phyloP scores from a whole-genome alignment of 768 basidiomycete genomes.

The Gloeopeniophorella convolvens region DNA sequence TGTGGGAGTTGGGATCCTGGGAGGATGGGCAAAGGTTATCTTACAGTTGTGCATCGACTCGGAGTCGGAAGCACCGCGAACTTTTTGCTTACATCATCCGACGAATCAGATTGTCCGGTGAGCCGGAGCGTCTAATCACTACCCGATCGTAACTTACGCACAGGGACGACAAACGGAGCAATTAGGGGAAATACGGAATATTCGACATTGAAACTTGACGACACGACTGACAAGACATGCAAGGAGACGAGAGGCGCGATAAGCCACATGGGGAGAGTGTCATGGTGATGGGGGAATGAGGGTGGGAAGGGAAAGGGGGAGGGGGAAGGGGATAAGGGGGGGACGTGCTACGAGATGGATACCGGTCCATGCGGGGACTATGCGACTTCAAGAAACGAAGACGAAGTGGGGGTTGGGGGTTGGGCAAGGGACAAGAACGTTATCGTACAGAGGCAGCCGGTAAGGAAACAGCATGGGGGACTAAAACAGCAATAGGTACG shows the following conservation, averaged over 20 bases:
- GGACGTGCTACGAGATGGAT: neutral
- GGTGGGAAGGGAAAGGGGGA: neutral
- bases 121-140: too few species aligned
- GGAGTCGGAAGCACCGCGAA: too few species aligned
- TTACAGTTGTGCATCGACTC: too few species aligned
- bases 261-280: neutral
- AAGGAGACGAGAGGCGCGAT: neutral
- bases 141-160: too few species aligned
- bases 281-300: slow-evolving; percentile 1
- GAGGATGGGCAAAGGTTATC: too few species aligned
- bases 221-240: neutral
- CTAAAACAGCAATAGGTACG: neutral
- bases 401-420: neutral
- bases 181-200: neutral
- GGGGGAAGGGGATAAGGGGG: neutral
- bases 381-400: slow-evolving; percentile 2
- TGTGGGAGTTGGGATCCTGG: too few species aligned
- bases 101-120: too few species aligned
- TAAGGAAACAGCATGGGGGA: neutral
- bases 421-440: neutral
- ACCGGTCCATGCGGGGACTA: slow-evolving; percentile 1
- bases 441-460: slow-evolving; percentile 6
- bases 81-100: slow-evolving; percentile 24
- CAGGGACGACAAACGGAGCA: too few species aligned
- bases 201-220: neutral